Base-by-base conservation (phyloP, 768 basidiomycete species). In the Pisolithus sp. region DNA sequence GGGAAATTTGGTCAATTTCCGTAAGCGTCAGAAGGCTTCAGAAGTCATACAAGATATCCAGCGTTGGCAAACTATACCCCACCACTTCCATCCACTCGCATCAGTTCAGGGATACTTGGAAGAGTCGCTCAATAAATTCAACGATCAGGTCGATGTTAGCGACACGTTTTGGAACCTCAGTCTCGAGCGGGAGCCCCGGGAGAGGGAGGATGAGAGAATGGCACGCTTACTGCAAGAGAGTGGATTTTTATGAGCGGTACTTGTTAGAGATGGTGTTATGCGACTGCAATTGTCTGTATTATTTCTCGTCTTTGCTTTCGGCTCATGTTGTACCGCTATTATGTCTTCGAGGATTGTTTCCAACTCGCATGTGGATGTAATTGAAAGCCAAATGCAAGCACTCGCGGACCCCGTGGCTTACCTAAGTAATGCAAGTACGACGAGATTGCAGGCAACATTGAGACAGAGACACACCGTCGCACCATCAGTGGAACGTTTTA, bases 201-300 rank as follows among this genome's bases (percentile, higher is more conserved):
- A 99, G 70, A 78, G 92, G 43, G 95, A 97, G 59, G 93, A 95
- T 58, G 95, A 96, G 73, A 92, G 93, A 76, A 94, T 96, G 91
- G 89, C 90, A 8, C 77, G 90, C 45, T 71, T 93, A 53, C 71
- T 93, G 40, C 90, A 93, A 64, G 90, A 93, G 68, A 90, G 87
- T 53, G 90, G 90, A 39, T 93, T 93, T 73, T 70, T 91, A 70
- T 91, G 60, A 63, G 65, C 40, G 42, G 47, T n/a, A 40, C 1
- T 47, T 39, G 13, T 23, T 43, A 40, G 28, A 43, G 26, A 2
- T 23, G 23, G 48, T 21, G 20, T 21, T 55, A 48, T 28, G 37
- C 50, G 20, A 18, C 53, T 48, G 30, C 30, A 30, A 24, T 34
- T 48, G 45, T 46, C 43, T 54, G 51, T 57, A 51, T 43, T 36